These are phyloP conservation scores for Candida frijolesensis DNA, from an alignment of 1,139 yeast species.

Conservation along the genomic window DNA sequence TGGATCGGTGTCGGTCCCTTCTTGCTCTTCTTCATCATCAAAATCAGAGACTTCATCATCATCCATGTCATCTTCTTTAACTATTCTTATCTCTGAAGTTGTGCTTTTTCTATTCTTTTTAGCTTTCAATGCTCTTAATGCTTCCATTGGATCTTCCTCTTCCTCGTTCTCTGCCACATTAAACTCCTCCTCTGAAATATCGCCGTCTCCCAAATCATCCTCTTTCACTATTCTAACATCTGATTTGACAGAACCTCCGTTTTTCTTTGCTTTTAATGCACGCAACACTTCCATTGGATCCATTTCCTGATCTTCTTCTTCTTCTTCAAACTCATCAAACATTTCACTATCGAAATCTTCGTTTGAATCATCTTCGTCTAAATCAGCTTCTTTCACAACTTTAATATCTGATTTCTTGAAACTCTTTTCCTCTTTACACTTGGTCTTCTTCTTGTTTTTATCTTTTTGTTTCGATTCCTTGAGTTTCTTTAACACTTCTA, in stretches of 20 bases:
- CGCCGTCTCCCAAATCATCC: conserved; percentile 30
- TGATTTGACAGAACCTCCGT: neutral
- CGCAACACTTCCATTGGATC: conserved; percentile 36
- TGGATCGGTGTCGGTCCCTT: conserved; percentile 24
- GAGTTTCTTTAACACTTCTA: conserved; percentile 24
- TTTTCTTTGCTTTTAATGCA: conserved; percentile 20
- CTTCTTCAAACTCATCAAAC: conserved; percentile 22
- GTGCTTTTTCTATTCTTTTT: conserved; percentile 22
- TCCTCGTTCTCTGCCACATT: conserved; percentile 36
- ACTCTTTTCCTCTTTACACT: too few relatives aligned
- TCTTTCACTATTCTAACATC: conserved; percentile 26
- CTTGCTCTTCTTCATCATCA: conserved; percentile 10
- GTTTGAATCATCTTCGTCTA: conserved; percentile 18
- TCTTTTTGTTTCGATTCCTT: conserved; percentile 23
- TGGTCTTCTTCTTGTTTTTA: conserved; percentile 12
- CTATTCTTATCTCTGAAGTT: conserved; percentile 19
- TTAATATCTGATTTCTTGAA: conserved; percentile 11
- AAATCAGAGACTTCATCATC: conserved; percentile 23
- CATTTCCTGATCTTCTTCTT: conserved; percentile 19
- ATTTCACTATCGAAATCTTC: conserved; percentile 14
- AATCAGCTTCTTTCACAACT: conserved; percentile 32
- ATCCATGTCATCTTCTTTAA: conserved; percentile 32
- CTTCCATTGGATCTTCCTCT: conserved; percentile 28
- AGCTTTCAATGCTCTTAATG: conserved; percentile 24
- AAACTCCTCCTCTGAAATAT: conserved; percentile 12